phyloP scores from a whole-genome alignment of 1,284 basidiomycete genomes.

The Hemileccinum hortonii region DNA sequence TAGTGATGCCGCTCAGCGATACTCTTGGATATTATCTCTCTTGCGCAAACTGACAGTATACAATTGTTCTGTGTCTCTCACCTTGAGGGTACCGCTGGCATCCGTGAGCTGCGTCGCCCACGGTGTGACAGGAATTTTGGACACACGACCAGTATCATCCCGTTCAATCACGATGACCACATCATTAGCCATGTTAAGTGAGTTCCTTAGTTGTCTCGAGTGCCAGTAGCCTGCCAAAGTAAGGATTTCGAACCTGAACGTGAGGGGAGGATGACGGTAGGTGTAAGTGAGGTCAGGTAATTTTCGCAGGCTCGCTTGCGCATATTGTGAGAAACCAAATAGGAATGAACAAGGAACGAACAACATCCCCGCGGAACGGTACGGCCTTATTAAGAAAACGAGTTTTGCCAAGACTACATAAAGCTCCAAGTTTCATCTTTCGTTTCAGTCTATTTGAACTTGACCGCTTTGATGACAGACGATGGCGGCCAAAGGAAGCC shows the following conservation, averaged over 20 bases:
- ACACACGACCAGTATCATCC: slow-evolving; percentile 28
- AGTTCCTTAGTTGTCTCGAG: too few relatives aligned
- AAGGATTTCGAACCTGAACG: too few relatives aligned
- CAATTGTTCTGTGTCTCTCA: slow-evolving; percentile 9
- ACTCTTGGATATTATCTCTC: neutral
- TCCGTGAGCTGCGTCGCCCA: neutral
- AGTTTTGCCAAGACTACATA: neutral
- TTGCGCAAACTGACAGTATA: neutral
- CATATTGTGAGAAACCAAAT: too few relatives aligned
- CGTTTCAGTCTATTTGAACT: neutral
- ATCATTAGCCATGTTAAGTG: neutral
- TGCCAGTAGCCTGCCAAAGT: too few relatives aligned
- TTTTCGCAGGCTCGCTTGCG: too few relatives aligned
- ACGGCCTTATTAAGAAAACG: slow-evolving; percentile 16
- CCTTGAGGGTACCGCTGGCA: slow-evolving; percentile 8
- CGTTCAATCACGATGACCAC: slow-evolving; percentile 13
- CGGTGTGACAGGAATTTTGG: slow-evolving; percentile 16
- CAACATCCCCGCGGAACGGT: neutral
- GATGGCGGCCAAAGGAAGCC: neutral
- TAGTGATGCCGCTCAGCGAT: slow-evolving; percentile 6
- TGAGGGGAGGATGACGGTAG: too few relatives aligned
- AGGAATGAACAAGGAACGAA: slow-evolving; percentile 2
- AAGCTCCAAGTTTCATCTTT: slow-evolving; percentile 1
- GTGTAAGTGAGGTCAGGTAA: too few relatives aligned
- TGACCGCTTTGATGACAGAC: slow-evolving; percentile 3